Conservation (phyloP, 805 yeast genomes). For the Lipomyces yamadae region DNA sequence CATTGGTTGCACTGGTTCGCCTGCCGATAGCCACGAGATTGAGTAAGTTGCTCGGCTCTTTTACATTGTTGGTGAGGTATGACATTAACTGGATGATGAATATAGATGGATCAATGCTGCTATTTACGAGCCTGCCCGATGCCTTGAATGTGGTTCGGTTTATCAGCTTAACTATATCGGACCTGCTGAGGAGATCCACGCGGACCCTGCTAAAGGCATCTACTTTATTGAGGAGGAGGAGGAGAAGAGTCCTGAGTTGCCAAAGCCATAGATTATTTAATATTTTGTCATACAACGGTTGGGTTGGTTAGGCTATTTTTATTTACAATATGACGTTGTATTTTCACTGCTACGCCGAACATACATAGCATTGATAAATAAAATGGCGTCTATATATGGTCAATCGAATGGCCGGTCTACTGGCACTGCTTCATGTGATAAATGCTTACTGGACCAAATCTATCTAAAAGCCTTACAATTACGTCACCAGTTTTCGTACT, state of each 20-base stretch:
- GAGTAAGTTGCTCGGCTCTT: slow-evolving; percentile 70
- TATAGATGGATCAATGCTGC: slow-evolving; percentile 29
- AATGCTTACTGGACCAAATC: not conserved
- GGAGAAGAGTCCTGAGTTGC: not conserved
- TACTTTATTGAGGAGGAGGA: slow-evolving; percentile 5
- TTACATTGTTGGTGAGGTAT: slow-evolving; percentile 63
- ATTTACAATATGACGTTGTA: not conserved
- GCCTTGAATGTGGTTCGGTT: slow-evolving; percentile 99
- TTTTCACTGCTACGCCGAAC: not conserved
- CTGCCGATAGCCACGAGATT: slow-evolving; percentile 87
- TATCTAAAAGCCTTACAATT: not conserved
- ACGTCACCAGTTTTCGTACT: not conserved
- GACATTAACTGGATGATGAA: not conserved
- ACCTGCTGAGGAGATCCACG: slow-evolving; percentile 61
- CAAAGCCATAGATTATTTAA: not conserved
- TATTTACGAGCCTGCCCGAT: slow-evolving; percentile 77
- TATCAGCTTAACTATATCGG: slow-evolving; percentile 89
- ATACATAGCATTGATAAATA: not conserved
- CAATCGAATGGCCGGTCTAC: not conserved
- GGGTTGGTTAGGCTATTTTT: not conserved
- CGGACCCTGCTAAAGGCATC: slow-evolving; percentile 50
- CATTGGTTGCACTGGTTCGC: slow-evolving; percentile 96
- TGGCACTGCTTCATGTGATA: not conserved
- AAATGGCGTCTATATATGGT: not conserved
- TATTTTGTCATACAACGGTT: not conserved